Evolutionary conservation across 1,284 basidiomycete species (phyloP), one percentile per base, ranked within the genome.

Genomic region (Athelia sp.): DNA sequence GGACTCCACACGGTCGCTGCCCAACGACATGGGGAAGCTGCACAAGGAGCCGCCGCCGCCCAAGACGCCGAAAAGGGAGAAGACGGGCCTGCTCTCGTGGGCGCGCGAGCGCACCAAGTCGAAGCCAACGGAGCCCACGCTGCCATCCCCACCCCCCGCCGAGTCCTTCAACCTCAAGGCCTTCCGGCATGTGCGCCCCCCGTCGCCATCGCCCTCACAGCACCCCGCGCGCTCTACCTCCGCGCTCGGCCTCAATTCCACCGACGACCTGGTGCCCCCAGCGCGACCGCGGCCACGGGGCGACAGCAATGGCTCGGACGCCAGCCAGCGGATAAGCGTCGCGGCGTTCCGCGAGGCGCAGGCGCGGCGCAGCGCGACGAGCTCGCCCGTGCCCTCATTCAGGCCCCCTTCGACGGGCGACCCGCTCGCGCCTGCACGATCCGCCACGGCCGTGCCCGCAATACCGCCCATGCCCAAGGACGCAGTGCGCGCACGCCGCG

Each of bases 261-360:
- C 56, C 63, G 10, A 49, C 22, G 61, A 38, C 49, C 60, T 21
- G 45, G 46, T 62, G 8, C 64, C 67, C 6, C 70, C 66, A 13
- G 63, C 64, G 3, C 65, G 62, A 19, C 69, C 65, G 21, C 74
- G 82, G 11, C 77, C 79, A 19, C 74, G 84, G 56, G 79, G 73
- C 19, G 67, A 70, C 43, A 84, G 82, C 63, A 60, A 72, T 51
- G 76, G 76, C n/a, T 82, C 81, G 2, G 82, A 86, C 45, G 68
- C 77, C 11, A 81, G 80, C 3, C 84, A 86, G 55, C 75, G 84
- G 46, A 88, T 89, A 45, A 86, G 83, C 9, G 81, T 89, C 22
- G 86, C 86, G 3, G 87, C 86, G 2, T 89, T 89, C 62, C 76
- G 84, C 46, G 87, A 89, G 69, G 84, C 79, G 32, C 84, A 87